Base-by-base conservation (phyloP, 169 alveolate species). In the Plasmodium cynomolgi region DNA sequence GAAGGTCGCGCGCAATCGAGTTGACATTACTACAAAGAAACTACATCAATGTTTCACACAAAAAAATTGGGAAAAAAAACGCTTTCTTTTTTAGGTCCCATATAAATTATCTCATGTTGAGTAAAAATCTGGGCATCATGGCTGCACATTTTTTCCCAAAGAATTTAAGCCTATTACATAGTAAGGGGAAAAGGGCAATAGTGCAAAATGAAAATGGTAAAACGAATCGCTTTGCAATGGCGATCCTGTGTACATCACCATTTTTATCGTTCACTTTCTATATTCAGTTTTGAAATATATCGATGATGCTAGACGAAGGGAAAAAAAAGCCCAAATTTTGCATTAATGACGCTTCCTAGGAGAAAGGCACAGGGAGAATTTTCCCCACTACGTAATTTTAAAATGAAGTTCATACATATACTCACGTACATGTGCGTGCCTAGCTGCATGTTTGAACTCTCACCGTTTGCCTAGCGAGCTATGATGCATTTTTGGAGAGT, bases 111-210 rank as follows among this genome's bases (percentile, higher is more conserved):
- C 91, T 88, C 34, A 56, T 80, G 39, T 39, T 88, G 23, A 44
- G 91, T 11, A 85, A 88, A 88, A 88, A 88, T 68, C 47, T 88
- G 50, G 72, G 94, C 83, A 88, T 20, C 29, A 74, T 81, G 1
- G 94, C 84, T 9, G 37, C 82, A 33, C n/a, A 15, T 15, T 79
- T 79, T 88, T 88, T 88, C 82, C 73, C 81, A 13, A 29, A 79
- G 20, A 83, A 88, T 62, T n/a, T 88, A 39, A 80, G 73, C 39
- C 58, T 88, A 44, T 37, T 88, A 80, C 83, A 80, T 41, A 54
- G 94, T 88, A 88, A 79, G 29, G 9, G 44, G 50, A 33, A 56
- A 71, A 20, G 6, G 72, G 72, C 81, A 31, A 37, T 3, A 77
- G 62, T 50, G 62, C 0, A 54, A 11, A 77, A 33, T 37, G 68